Conservation (phyloP, 2,329 filamentous ascomycete species). For the Paracoccidioides lutzii region DNA sequence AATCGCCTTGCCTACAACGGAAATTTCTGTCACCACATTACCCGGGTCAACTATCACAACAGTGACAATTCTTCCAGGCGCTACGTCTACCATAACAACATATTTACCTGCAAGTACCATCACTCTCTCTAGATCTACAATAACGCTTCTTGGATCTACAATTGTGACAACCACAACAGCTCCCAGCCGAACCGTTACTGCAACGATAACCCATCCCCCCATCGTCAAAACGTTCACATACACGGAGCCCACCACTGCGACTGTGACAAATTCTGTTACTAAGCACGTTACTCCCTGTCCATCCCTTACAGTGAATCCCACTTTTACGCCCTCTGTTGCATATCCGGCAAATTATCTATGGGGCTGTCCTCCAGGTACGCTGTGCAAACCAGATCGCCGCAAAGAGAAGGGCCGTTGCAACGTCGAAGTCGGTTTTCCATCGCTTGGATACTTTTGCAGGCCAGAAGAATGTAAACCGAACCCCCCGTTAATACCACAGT, state of each 20-base stretch:
- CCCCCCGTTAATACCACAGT: constrained; percentile 18
- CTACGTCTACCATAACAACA: constrained; percentile 1
- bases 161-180: constrained; percentile 11
- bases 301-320: constrained; percentile 19
- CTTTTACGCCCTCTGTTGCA: constrained; percentile 16
- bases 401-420: constrained; percentile 24
- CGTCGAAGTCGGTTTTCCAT: constrained; percentile 29
- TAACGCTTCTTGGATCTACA: constrained; percentile 9
- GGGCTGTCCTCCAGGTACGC: constrained; percentile 33
- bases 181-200: constrained; percentile 10
- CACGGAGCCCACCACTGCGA: constrained; percentile 8
- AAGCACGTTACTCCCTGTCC: constrained; percentile 18
- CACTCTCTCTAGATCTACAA: constrained; percentile 8
- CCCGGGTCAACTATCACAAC: constrained; percentile 4
- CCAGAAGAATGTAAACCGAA: constrained; percentile 26
- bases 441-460: constrained; percentile 26
- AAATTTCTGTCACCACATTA: constrained; percentile 1
- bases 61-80: constrained; percentile 4
- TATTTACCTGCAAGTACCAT: constrained; percentile 8
- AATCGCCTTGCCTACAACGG: constrained; percentile 1
- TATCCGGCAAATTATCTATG: constrained; percentile 20
- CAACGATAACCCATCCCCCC: constrained; percentile 10
- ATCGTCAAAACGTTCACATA: constrained; percentile 9
- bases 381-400: constrained; percentile 28
- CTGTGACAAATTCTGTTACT: constrained; percentile 7